These are phyloP conservation scores for Eragrostis tef DNA, from an alignment of 202 grass and related monocot species.

Conservation along the genomic window DNA sequence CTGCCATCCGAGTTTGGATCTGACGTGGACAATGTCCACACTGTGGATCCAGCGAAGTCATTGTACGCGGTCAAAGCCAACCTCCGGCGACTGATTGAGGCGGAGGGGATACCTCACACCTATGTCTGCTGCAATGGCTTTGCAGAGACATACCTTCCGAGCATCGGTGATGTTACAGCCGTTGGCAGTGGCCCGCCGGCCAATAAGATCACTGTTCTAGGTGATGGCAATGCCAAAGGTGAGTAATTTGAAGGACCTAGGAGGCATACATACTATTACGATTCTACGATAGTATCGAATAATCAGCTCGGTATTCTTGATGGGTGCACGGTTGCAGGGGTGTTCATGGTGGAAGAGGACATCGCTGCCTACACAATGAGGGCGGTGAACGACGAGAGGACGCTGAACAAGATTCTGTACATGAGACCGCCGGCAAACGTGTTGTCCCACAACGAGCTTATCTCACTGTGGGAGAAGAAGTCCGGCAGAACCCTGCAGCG, in stretches of 20 bases:
- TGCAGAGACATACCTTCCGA: conserved; percentile 37
- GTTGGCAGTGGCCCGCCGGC: background rate
- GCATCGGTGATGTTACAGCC: conserved; percentile 32
- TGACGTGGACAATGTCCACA: conserved; percentile 30
- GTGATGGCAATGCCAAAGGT: conserved; percentile 55
- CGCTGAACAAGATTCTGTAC: conserved; percentile 38
- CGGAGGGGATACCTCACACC: conserved; percentile 55
- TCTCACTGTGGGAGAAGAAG: conserved; percentile 28
- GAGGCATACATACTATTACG: background rate
- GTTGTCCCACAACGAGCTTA: conserved; percentile 30
- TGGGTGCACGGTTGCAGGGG: background rate
- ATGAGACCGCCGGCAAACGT: background rate
- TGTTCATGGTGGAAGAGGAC: conserved; percentile 56
- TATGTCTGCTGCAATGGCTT: conserved; percentile 49
- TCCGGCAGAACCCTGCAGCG: conserved; percentile 5
- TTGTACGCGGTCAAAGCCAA: conserved; percentile 43
- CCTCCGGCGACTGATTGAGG: conserved; percentile 53
- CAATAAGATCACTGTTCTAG: conserved; percentile 51
- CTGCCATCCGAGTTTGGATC: conserved; percentile 56
- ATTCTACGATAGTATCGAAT: background rate
- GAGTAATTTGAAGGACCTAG: background rate
- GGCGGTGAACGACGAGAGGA: background rate
- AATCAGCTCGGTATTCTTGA: background rate
- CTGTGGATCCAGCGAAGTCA: conserved; percentile 50
- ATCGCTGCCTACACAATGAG: conserved; percentile 31